Base-by-base conservation (phyloP, 192 early-diverging fungal species). In the Obelidium mucronatum region DNA sequence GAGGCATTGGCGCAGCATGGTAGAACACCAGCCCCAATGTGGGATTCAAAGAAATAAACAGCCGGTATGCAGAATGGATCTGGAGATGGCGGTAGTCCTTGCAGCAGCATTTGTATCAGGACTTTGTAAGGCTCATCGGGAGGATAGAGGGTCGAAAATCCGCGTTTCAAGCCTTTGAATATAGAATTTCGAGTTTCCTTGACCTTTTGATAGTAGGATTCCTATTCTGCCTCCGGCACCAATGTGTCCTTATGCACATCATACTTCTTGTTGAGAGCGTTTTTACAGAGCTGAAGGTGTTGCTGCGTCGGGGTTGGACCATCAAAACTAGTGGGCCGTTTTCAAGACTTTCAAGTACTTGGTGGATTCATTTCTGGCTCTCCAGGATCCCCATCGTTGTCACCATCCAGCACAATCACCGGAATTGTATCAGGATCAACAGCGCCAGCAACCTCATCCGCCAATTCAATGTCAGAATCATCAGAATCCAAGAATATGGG, bases 1-100 rank as follows among this genome's bases (percentile, higher is more conserved):
- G 11, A 5, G 24, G 5, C 24, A 24, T 59, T 59, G n/a, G 5
- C n/a, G 24, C 56, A 59, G 24, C 56, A 59, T 8, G 56, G 56
- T 33, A 59, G 24, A 6, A 59, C 56, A 59, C 24, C n/a, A 13
- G 56, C 4, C 5, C n/a, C 24, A 30, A 30, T 24, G 31, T 59
- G 56, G 4, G n/a, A 59, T n/a, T 59, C 56, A 59, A 59, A 33
- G 31, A 59, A 59, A 6, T n/a, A 24, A n/a, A 59, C 56, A 59
- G n/a, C 8, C 24, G 56, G 24, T 8, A 59, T n/a, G 56, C 56
- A 59, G 31, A 59, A 24, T 4, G 56, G 31, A 8, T 24, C 56
- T 13, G 56, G 56, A 59, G n/a, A 30, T 13, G 56, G 56, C 4
- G n/a, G 8, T 17, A 44, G 17, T 13, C 56, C 56, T 13, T 13